Percentiles rank a stretch among this genome's conserved stretches.
phyloP scores from a whole-genome alignment of 225 moss, liverwort and hornwort genomes.

The Bryum argenteum region DNA sequence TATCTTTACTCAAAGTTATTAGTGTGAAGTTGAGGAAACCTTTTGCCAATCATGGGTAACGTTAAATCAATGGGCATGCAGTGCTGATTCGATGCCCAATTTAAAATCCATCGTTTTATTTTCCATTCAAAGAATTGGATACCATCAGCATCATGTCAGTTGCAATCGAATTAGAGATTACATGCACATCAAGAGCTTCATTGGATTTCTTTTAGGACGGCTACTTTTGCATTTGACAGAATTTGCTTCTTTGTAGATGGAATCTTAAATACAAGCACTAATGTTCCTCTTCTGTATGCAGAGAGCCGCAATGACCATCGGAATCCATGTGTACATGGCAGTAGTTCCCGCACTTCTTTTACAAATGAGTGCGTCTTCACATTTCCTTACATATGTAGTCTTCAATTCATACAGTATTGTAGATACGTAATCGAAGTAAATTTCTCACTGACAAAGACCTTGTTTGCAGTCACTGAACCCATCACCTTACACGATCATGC shows the following conservation, averaged over 20 bases:
- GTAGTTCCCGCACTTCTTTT: constrained; percentile 83
- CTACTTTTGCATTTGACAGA: background rate
- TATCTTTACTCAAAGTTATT: too few species aligned
- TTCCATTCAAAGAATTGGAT: too few species aligned
- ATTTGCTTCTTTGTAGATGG: background rate
- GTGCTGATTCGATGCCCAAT: too few species aligned
- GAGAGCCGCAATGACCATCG: constrained; percentile 75
- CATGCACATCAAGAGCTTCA: background rate
- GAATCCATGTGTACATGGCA: constrained; percentile 78
- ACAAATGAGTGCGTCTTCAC: constrained; percentile 58
- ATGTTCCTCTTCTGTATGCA: constrained; percentile 33
- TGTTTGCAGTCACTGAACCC: constrained; percentile 74
- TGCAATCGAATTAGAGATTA: background rate
- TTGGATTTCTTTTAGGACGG: background rate
- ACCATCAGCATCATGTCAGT: too few species aligned
- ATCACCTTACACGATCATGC: constrained; percentile 71
- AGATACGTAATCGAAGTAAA: background rate
- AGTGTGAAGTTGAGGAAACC: background rate
- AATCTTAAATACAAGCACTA: constrained; percentile 2
- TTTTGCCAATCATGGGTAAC: too few species aligned
- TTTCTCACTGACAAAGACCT: constrained; percentile 6
- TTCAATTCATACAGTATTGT: background rate
- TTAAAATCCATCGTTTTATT: too few species aligned
- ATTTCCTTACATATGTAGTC: background rate
- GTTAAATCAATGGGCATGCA: too few species aligned